Percentiles rank a stretch among this genome's conserved stretches.
These are phyloP conservation scores for Phytopythium chamaehyphon DNA, from an alignment of 352 stramenopile species.

Conservation along the genomic window DNA sequence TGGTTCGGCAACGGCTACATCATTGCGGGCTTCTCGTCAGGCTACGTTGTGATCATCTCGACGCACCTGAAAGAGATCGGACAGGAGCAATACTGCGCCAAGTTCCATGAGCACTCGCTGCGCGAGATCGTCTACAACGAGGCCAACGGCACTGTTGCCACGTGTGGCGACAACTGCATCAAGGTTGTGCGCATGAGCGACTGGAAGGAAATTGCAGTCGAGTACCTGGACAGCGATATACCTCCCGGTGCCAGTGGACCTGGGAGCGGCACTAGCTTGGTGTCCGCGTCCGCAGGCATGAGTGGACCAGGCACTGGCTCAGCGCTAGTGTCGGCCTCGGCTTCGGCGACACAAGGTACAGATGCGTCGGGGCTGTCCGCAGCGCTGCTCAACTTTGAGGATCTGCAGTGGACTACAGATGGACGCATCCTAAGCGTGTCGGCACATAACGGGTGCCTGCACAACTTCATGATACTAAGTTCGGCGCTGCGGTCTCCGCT, in stretches of 20 bases:
- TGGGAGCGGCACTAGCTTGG: conserved; percentile 1
- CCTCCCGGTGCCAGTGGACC: not conserved
- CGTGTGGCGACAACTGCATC: conserved; percentile 84
- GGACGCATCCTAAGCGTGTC: conserved; percentile 89
- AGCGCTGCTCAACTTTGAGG: conserved; percentile 51
- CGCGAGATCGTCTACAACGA: conserved; percentile 80
- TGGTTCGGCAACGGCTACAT: conserved; percentile 91
- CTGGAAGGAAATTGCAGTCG: conserved; percentile 84
- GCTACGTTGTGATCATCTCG: conserved; percentile 90
- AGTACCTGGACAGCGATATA: conserved; percentile 63
- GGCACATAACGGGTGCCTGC: conserved; percentile 78
- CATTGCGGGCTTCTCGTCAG: conserved; percentile 88
- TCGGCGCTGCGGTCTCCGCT: conserved; percentile 55
- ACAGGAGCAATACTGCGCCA: conserved; percentile 82
- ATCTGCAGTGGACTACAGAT: conserved; percentile 84
- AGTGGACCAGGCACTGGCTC: conserved; percentile 1
- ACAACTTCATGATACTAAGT: conserved; percentile 87
- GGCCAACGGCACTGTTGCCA: conserved; percentile 82
- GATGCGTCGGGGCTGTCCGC: conserved; percentile 15
- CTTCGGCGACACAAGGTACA: not conserved
- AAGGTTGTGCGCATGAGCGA: conserved; percentile 91
- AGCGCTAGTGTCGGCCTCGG: not conserved
- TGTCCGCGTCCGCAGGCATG: conserved; percentile 12
- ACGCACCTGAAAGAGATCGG: conserved; percentile 88
- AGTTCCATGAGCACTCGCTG: conserved; percentile 75